Base-by-base conservation (phyloP, 352 stramenopile genomes). In the Elongisporangium undulatum region DNA sequence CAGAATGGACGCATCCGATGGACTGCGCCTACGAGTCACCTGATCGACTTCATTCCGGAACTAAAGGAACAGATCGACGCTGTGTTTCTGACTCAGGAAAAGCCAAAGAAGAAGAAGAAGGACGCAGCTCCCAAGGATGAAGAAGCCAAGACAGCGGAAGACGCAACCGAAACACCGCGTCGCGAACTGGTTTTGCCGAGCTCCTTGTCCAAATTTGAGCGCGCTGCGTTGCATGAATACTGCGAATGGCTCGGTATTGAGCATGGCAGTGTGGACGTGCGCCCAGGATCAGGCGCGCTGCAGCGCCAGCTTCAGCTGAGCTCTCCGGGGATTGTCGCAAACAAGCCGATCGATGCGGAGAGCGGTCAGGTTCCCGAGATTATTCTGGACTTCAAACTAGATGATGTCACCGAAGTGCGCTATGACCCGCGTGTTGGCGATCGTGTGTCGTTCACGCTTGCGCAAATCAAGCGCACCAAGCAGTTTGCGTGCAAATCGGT, bases 361-460 rank as follows among this genome's bases (percentile, higher is more conserved):
- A 54, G 13, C 19, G 64, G 53, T 4, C 62, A 61, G 6, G 41
- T 55, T 5, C 66, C 64, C 9, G 56, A 74, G 19, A 56, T 81
- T 24, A 76, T 78, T 16, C 55, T 86, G 9, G 79, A 89, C 49
- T 91, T 91, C 59, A 64, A 73, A 26, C 55, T 68, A 41, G 82
- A 94, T 53, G 80, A 87, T 49, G 64, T 89, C 16, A 54, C 63
- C 2, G 82, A 91, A 45, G 75, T 92, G 34, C 71, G 84, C 21
- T 90, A 94, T 64, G 76, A 85, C 49, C 80, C 82, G 48, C 74
- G 55, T 2, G 58, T 90, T 6, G 82, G 77, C 17, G 84, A 94
- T 26, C 63, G 67, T n/a, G 77, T 94, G 19, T 75, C 74, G 26
- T 79, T 90, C 22, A 69, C 72, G n/a, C 66, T 94, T 19, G 69